Conservation (phyloP, 441 rosid genomes). For the Euphorbia celastroides region DNA sequence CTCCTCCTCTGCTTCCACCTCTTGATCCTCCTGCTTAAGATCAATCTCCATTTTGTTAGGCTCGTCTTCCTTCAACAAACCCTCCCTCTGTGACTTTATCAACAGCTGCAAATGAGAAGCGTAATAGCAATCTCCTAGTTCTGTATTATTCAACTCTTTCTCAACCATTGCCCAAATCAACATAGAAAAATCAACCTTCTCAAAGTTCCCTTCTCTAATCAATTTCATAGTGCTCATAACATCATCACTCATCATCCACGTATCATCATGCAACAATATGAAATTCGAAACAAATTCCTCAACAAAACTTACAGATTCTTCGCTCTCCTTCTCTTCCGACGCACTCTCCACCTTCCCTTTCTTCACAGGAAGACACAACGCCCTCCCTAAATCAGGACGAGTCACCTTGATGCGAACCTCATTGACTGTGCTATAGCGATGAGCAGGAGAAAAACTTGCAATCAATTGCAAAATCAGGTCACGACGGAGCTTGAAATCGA, state of each 20-base stretch:
- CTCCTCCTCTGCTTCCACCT: slow-evolving; percentile 45
- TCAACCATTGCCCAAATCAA: slow-evolving; percentile 87
- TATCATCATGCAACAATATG: slow-evolving; percentile 71
- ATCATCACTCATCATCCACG: slow-evolving; percentile 67
- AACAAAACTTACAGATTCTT: slow-evolving; percentile 44
- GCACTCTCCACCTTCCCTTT: slow-evolving; percentile 35
- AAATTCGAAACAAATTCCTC: slow-evolving; percentile 61
- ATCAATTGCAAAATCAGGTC: slow-evolving; percentile 59
- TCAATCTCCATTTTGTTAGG: slow-evolving; percentile 31
- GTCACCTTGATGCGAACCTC: slow-evolving; percentile 42
- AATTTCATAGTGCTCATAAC: slow-evolving; percentile 31
- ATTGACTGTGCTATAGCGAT: slow-evolving; percentile 55
- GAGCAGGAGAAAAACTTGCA: slow-evolving; percentile 32
- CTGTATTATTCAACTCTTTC: slow-evolving; percentile 50
- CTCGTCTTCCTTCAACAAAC: slow-evolving; percentile 30
- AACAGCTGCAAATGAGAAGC: slow-evolving; percentile 78
- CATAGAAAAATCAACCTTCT: slow-evolving; percentile 75
- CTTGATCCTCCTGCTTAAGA: slow-evolving; percentile 34
- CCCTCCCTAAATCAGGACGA: slow-evolving; percentile 77
- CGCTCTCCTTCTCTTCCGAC: slow-evolving; percentile 30
- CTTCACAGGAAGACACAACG: slow-evolving; percentile 60
- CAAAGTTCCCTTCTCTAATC: slow-evolving; percentile 59
- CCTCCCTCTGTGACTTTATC: slow-evolving; percentile 48
- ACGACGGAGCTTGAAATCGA: slow-evolving; percentile 40
- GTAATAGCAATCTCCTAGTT: slow-evolving; percentile 61